Evolutionary conservation across 1,284 basidiomycete genomes (phyloP).

Genomic region (Porodaedalea pini): DNA sequence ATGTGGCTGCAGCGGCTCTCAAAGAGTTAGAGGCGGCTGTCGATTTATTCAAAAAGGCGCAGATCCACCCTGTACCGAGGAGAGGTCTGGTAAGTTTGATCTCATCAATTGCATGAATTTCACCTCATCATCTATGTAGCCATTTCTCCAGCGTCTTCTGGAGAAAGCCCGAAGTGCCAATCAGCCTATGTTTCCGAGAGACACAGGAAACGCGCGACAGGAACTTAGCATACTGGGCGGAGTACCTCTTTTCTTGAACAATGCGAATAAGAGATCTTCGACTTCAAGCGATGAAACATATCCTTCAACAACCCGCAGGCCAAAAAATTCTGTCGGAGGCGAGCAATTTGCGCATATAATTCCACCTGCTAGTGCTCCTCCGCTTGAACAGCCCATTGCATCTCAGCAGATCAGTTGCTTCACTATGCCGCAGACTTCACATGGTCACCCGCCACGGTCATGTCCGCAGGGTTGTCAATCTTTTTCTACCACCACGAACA

Average conservation of each 20-base stretch:
- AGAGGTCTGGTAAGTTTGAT: slow-evolving; percentile 10
- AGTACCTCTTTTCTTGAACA: slow-evolving; percentile 5
- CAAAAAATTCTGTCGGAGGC: neutral
- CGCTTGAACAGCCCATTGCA: neutral
- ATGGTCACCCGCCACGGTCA: too few relatives aligned
- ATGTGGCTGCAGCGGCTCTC: slow-evolving; percentile 18
- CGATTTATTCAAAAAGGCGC: slow-evolving; percentile 16
- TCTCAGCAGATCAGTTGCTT: neutral
- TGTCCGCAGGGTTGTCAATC: too few relatives aligned
- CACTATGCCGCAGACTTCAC: neutral
- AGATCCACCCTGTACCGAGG: slow-evolving; percentile 16
- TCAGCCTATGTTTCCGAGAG: neutral
- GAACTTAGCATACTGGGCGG: slow-evolving; percentile 14
- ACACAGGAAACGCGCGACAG: neutral
- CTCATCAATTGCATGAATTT: neutral
- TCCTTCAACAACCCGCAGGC: neutral
- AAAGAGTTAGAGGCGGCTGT: slow-evolving; percentile 18
- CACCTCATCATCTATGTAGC: neutral
- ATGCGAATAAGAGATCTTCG: neutral
- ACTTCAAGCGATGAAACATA: neutral
- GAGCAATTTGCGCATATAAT: too few relatives aligned
- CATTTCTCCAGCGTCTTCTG: slow-evolving; percentile 11
- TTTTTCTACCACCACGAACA: too few relatives aligned
- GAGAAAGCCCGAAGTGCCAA: slow-evolving; percentile 9
- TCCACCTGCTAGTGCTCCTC: neutral